Base-by-base conservation (phyloP, 2,329 filamentous ascomycete genomes). In the Aureobasidium leucospermi region DNA sequence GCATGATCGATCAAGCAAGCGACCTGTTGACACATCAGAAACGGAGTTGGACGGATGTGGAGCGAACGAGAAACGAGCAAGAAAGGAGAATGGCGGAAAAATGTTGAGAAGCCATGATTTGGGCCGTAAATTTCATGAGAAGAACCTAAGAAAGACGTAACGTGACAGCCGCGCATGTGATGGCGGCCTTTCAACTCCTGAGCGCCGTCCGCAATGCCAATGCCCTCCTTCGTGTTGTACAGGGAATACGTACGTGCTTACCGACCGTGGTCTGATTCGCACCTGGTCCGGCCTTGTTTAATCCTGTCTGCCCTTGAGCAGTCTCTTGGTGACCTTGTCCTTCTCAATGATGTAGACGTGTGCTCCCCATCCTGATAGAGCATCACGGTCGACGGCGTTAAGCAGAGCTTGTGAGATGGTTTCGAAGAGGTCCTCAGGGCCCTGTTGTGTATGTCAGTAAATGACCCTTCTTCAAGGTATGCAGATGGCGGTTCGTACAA, bases 271-370 rank as follows among this genome's bases (percentile, higher is more conserved):
- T 47, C 9, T 32, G 28, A 41, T 38, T 15, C 36, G 32, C 34
- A 31, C 56, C 43, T 13, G 38, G 13, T 42, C 9, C 34, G 41
- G 13, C 48, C 4, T 59, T 31, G 46, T 58, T 53, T 76, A 80
- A 62, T 97, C 93, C 80, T 97, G 93, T 80, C 92, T 86, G 73
- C 92, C 92, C 85, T 97, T 97, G 75, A 99, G 81, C 85, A 99
- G 85, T 75, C 94, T 84, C 87, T 97, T 96, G 71, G 94, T 97
- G 64, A 99, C 90, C 88, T 97, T 97, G 80, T 96, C 92, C 84
- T 99, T 99, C 82, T 97, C 94, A 75, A 99, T 96, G 72, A 99
- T 96, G 79, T 97, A 99, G 68, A 99, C 94, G 73, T 99, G 91
- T 41, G 94, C 94, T 73, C 94, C 94, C 94, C 94, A 97, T 65